Evolutionary conservation across 192 early-diverging fungal species (phyloP).

Genomic region (Coemansia sp.): DNA sequence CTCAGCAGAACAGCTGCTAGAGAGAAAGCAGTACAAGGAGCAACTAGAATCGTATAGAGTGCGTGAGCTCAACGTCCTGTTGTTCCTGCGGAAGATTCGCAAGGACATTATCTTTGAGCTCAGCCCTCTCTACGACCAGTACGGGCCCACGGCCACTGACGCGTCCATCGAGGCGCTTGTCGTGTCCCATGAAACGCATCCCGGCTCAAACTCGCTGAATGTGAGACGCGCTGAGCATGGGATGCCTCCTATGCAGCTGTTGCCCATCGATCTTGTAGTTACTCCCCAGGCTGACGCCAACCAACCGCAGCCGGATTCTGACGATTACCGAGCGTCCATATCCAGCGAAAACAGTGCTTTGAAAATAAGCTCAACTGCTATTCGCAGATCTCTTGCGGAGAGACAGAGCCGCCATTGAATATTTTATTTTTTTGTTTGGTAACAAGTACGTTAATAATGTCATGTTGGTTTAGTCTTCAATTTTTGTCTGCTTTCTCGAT

Average conservation of each 20-base stretch:
- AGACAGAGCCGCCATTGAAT: slow-evolving; percentile 16
- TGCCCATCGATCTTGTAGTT: slow-evolving; percentile 69
- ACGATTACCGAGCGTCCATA: slow-evolving; percentile 11
- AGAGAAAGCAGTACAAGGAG: slow-evolving; percentile 68
- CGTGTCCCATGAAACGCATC: slow-evolving; percentile 76
- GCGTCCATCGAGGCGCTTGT: slow-evolving; percentile 74
- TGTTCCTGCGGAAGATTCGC: slow-evolving; percentile 61
- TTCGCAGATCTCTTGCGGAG: slow-evolving; percentile 56
- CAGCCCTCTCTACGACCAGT: slow-evolving; percentile 76
- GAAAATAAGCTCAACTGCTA: slow-evolving; percentile 80
- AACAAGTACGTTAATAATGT: not conserved
- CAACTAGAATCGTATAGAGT: slow-evolving; percentile 65
- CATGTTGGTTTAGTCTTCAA: not conserved
- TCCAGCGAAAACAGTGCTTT: slow-evolving; percentile 53
- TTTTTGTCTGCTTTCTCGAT: not conserved
- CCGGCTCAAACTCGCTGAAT: slow-evolving; percentile 79
- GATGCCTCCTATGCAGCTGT: slow-evolving; percentile 60
- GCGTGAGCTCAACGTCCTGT: slow-evolving; percentile 60
- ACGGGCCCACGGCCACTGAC: slow-evolving; percentile 81
- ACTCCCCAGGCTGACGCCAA: slow-evolving; percentile 30
- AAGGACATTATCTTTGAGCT: slow-evolving; percentile 53
- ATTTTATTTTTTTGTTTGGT: not conserved
- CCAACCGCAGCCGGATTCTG: slow-evolving; percentile 21
- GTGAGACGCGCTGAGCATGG: slow-evolving; percentile 60
- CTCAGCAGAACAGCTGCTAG: slow-evolving; percentile 67